Evolutionary conservation across 2,329 filamentous ascomycete genomes (phyloP).

Genomic region (Thielaviopsis euricoi): DNA sequence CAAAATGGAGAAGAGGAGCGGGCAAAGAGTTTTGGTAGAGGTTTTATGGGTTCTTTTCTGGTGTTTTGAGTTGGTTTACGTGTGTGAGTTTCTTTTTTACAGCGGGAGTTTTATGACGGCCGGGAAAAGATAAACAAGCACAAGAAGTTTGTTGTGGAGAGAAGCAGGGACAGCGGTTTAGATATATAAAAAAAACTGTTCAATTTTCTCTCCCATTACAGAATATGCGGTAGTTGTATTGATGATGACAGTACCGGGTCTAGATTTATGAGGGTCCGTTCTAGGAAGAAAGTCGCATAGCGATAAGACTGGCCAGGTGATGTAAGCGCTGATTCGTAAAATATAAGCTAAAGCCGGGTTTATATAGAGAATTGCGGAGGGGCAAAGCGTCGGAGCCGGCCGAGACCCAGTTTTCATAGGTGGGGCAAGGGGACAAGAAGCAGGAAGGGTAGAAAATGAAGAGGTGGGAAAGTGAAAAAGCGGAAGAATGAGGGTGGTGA

Average conservation of each 20-base stretch:
- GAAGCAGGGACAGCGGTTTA: background rate
- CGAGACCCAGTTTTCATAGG: background rate
- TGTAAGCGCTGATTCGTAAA: background rate
- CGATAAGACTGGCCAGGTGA: too few species aligned
- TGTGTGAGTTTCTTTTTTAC: background rate
- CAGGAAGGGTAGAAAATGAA: background rate
- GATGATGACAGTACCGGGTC: too few species aligned
- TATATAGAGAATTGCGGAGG: background rate
- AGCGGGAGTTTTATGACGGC: background rate
- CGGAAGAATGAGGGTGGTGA: too few species aligned
- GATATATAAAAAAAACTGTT: too few species aligned
- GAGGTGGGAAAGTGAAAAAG: background rate
- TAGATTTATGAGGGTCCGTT: too few species aligned
- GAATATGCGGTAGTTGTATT: too few species aligned
- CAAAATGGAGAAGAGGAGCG: background rate
- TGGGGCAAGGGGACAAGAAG: background rate
- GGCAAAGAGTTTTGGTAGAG: background rate
- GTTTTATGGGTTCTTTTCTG: background rate
- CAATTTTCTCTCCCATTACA: too few species aligned
- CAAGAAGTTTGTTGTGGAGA: background rate
- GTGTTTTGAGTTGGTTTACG: background rate
- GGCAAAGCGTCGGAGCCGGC: constrained; percentile 7
- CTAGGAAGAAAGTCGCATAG: too few species aligned
- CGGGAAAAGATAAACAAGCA: background rate
- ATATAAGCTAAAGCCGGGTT: background rate